Base-by-base conservation (phyloP, 305 asterid species). In the Coffea humblotiana region DNA sequence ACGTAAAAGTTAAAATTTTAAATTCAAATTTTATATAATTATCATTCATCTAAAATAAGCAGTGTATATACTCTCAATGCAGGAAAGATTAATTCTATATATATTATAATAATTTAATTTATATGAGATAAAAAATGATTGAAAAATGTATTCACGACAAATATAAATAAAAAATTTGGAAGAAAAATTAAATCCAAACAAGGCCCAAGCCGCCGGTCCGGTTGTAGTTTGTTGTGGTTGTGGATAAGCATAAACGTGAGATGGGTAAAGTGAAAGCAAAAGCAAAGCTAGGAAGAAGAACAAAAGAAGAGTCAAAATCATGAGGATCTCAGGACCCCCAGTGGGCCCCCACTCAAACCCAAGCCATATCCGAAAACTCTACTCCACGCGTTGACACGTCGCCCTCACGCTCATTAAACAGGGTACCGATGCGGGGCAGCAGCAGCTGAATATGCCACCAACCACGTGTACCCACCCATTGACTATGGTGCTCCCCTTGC, bases 391-490 rank as follows among this genome's bases (percentile, higher is more conserved):
- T 74, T 85, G 85, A 83, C 87, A 78, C 21, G 37, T 87, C 82
- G 79, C 79, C 58, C 29, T 77, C 78, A 25, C 78, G 73, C 21
- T 48, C 48, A 18, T 14, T 12, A 58, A 6, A 40, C 43, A 7
- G 6, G 25, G 60, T 21, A 35, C 25, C 1, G 2, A 37, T 6
- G 63, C 37, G 19, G 7, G 70, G 21, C 45, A 29, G 61, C 16
- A 43, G 75, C 54, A 43, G 74, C 52, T 65, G 82, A 77, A 80
- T 83, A 65, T 68, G 45, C 83, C 77, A 86, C 79, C 78, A 35
- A 67, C 83, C 90, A 88, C 90, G 91, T 90, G 87, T 81, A 45
- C 52, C 80, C 75, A 29, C 75, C 29, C 79, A 79, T 29, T 69
- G 52, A 69, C 29, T 40, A 69, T 40, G 78, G 58, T 78, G 72